Evolutionary conservation across 2,329 filamentous ascomycete species (phyloP), one percentile per base, ranked within the genome.

Genomic region (Ophiostoma montium): DNA sequence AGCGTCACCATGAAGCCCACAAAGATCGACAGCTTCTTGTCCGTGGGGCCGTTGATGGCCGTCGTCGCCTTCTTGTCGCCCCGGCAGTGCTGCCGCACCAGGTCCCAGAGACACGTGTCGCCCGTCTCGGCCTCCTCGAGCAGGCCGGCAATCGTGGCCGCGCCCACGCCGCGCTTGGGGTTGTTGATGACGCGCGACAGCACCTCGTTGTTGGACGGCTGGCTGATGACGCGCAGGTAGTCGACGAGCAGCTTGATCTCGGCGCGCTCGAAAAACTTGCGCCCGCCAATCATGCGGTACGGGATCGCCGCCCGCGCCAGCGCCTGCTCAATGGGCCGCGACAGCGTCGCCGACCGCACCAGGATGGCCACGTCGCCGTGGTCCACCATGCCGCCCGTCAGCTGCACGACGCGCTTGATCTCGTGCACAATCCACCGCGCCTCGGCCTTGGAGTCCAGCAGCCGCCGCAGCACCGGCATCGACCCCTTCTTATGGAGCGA

Each of bases 211-310:
- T 94, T 89, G 42, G 85, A 75, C 1, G 88, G 86, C 54, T 94
- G 84, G 58, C 86, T 78, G 31, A 95, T 79, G 3, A 94, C 82
- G 31, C 88, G 78, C 13, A 96, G 70, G 61, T 98, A 96, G 61
- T 95, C 88, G 4, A 96, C 66, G 1, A 96, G 62, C 7, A 87
- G 73, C 62, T 92, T 94, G 60, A 96, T 83, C 62, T 98, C 90
- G 3, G 79, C 75, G 47, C 92, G 80, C 57, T 98, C 92, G 59
- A 94, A 96, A 62, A 98, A 98, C 51, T 86, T 84, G 54, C 80
- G 78, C 2, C 92, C 90, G 35, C 84, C 90, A 47, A 96, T 82
- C 89, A 96, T 95, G 46, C 80, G 80, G 64, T 96, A 98, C 0
- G 88, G 75, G 36, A 96, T 79, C 1, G 88, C 87, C 11, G 79